Conservation (phyloP, 2,329 filamentous ascomycete species). For the Ophiocordyceps camponoti-rufipedis region DNA sequence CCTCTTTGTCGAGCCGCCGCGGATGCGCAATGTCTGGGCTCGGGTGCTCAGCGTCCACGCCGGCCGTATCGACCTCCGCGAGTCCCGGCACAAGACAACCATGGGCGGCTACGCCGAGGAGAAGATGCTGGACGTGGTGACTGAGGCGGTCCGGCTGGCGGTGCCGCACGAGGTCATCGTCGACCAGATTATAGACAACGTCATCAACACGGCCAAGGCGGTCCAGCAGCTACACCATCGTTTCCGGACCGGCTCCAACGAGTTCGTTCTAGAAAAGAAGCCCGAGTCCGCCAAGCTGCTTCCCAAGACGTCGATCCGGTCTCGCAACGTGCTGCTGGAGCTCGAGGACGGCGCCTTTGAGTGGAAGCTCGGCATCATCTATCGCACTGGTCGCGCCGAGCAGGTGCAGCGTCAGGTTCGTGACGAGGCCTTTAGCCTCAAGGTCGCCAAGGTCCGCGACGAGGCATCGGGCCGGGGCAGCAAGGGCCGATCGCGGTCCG, state of each 20-base stretch:
- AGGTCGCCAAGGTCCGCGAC: conserved; percentile 67
- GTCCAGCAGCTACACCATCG: conserved; percentile 83
- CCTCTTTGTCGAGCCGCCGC: conserved; percentile 76
- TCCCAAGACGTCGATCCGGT: conserved; percentile 68
- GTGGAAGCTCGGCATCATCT: conserved; percentile 92
- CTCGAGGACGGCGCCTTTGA: conserved; percentile 94
- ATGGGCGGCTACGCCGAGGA: conserved; percentile 45
- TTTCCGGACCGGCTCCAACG: conserved; percentile 71
- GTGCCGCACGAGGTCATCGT: conserved; percentile 85
- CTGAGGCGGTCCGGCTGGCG: conserved; percentile 72
- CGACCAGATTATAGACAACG: conserved; percentile 83
- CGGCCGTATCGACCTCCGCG: conserved; percentile 61
- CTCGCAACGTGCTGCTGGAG: conserved; percentile 72
- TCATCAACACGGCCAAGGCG: conserved; percentile 75
- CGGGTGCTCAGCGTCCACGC: conserved; percentile 70
- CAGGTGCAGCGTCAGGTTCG: conserved; percentile 79
- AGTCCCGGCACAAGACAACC: conserved; percentile 50
- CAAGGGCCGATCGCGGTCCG: conserved; percentile 37
- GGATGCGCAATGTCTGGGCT: conserved; percentile 70
- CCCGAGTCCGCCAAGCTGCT: conserved; percentile 76
- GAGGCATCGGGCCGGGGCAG: conserved; percentile 40
- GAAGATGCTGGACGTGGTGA: conserved; percentile 64
- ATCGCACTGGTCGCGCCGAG: conserved; percentile 72
- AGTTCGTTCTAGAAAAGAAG: conserved; percentile 72
- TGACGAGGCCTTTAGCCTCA: conserved; percentile 77